phyloP scores from a whole-genome alignment of 768 basidiomycete species.

The Xerocomus brunneocitrinus region DNA sequence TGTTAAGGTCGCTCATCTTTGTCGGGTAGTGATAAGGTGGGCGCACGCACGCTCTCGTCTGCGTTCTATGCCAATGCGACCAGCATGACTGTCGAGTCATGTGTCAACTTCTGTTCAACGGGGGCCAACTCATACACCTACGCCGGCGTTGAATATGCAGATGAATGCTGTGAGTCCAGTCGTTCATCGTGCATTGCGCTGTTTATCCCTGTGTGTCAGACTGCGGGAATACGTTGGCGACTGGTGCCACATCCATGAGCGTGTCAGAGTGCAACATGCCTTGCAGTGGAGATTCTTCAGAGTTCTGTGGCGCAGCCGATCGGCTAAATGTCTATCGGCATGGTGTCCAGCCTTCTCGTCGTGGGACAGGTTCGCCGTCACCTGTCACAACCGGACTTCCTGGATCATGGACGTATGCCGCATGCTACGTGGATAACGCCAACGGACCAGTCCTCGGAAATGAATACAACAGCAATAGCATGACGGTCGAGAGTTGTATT shows the following conservation, averaged over 20 bases:
- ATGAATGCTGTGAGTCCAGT: conserved; percentile 53
- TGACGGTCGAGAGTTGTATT: conserved; percentile 65
- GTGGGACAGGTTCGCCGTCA: conserved; percentile 26
- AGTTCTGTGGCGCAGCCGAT: conserved; percentile 58
- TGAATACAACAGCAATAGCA: conserved; percentile 34
- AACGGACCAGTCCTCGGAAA: conserved; percentile 56
- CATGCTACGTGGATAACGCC: conserved; percentile 70
- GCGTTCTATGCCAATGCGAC: conserved; percentile 40
- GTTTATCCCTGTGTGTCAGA: conserved; percentile 35
- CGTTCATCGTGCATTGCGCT: neutral
- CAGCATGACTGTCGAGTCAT: conserved; percentile 59
- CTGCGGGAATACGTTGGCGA: conserved; percentile 54
- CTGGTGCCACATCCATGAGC: conserved; percentile 42
- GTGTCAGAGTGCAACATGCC: conserved; percentile 54
- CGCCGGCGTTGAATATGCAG: conserved; percentile 64
- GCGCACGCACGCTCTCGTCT: conserved; percentile 53
- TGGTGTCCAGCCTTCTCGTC: conserved; percentile 47
- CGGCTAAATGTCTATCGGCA: conserved; percentile 63
- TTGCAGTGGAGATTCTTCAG: conserved; percentile 54
- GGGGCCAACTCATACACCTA: conserved; percentile 41
- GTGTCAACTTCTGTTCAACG: conserved; percentile 40
- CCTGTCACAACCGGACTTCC: conserved; percentile 53
- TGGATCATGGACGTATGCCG: conserved; percentile 52
- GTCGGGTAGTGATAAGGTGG: conserved; percentile 47
- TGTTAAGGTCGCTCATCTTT: neutral